phyloP scores from a whole-genome alignment of 192 early-diverging fungal genomes.

The Backusella psychrophila region DNA sequence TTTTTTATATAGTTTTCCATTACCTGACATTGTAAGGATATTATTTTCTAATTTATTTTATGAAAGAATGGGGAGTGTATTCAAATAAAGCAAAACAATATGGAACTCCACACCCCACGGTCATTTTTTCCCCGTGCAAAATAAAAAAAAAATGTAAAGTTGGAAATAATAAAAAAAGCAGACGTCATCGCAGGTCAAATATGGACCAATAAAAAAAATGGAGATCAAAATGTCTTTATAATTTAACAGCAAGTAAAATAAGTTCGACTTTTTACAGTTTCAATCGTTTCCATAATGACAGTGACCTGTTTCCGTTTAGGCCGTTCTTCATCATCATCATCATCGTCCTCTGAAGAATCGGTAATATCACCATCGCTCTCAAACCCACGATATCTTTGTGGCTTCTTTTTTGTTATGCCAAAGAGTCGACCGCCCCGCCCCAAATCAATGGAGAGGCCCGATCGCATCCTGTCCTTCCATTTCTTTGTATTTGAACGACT shows the following conservation, averaged over 20 bases:
- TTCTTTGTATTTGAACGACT: neutral
- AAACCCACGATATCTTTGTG: neutral
- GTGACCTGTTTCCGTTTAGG: constrained; percentile 3
- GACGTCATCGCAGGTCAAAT: neutral
- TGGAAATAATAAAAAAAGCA: neutral
- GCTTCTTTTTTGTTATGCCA: constrained; percentile 2
- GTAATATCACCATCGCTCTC: constrained; percentile 20
- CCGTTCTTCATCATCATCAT: neutral
- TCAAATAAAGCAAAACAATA: constrained; percentile 7
- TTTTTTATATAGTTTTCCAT: neutral
- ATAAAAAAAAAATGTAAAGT: neutral
- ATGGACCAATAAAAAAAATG: no score
- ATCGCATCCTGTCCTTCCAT: constrained; percentile 12
- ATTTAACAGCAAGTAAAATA: constrained; percentile 33
- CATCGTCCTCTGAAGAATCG: neutral
- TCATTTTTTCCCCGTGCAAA: neutral
- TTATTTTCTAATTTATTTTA: neutral
- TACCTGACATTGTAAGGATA: constrained; percentile 7
- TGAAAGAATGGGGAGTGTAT: neutral
- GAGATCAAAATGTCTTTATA: no score
- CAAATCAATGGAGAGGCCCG: constrained; percentile 10
- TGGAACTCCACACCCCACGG: neutral
- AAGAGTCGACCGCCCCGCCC: neutral
- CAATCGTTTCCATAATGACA: constrained; percentile 24
- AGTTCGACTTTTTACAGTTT: constrained; percentile 26